Percentiles rank a stretch among this genome's conserved stretches.
phyloP scores from a whole-genome alignment of 768 basidiomycete species.

The Tulasnella sp. region DNA sequence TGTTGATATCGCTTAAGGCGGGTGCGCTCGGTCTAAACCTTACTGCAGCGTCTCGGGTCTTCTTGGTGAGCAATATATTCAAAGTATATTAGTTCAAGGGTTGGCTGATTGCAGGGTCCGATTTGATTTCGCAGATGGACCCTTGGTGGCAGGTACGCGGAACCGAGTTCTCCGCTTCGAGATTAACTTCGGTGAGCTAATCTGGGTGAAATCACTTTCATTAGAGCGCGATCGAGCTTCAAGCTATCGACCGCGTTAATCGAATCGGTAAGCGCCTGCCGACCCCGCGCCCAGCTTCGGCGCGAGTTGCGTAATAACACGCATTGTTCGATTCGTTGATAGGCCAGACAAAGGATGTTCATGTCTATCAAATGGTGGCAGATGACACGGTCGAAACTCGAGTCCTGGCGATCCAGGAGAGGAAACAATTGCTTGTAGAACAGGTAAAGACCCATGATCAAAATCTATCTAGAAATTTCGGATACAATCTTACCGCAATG shows the following conservation, averaged over 20 bases:
- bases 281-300: not conserved
- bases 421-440: constrained; percentile 73
- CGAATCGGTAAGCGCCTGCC: constrained; percentile 36
- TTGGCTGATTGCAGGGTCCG: not conserved
- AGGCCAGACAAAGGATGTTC: constrained; percentile 77
- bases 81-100: not conserved
- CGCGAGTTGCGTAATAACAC: not conserved
- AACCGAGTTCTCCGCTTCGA: not conserved
- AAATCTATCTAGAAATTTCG: constrained; percentile 3
- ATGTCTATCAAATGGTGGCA: constrained; percentile 85
- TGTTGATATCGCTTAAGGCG: constrained; percentile 82
- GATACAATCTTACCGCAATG: not conserved
- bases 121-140: constrained; percentile 27
- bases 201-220: constrained; percentile 1
- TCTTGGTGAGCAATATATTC: constrained; percentile 34
- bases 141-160: constrained; percentile 27
- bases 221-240: constrained; percentile 27
- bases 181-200: not conserved
- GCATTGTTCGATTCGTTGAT: constrained; percentile 32
- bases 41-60: constrained; percentile 79
- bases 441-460: constrained; percentile 46
- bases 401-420: constrained; percentile 82
- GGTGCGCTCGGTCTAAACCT: constrained; percentile 84
- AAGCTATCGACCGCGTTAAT: constrained; percentile 46
- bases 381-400: constrained; percentile 86